Base-by-base conservation (phyloP, 192 early-diverging fungal species). In the Backusella circina region DNA sequence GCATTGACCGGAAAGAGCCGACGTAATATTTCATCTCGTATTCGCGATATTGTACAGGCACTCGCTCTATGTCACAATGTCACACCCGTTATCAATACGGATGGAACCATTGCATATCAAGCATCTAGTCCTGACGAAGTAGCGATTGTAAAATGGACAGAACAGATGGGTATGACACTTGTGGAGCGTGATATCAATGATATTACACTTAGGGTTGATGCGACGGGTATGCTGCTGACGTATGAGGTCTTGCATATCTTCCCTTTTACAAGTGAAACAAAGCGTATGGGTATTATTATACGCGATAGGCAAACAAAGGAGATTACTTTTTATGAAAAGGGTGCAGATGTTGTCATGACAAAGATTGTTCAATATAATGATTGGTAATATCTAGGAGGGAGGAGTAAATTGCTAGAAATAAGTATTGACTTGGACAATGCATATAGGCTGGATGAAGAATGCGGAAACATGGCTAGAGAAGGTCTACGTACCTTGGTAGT, bases 211-310 rank as follows among this genome's bases (percentile, higher is more conserved):
- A 86, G 88, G 33, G 85, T 91, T 30, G 82, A 79, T 21, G 81
- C 85, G 0, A 73, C 85, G 18, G 90, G 84, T 3, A 82, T 87
- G 5, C 69, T 77, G 36, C 78, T 93, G 39, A 85, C 90, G 28
- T 98, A 89, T 82, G 86, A 91, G 30, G 90, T 99, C 2, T 84
- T 99, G 13, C 91, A 97, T n/a, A 88, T 95, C 9, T 99, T 99
- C 73, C 97, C 97, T n/a, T 99, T 99, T 79, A 99, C 96, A n/a
- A 94, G 93, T 83, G 96, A 99, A 81, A 92, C 92, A 10, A 99
- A 99, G 83, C 90, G 97, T 51, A 99, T 99, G 97, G 97, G 97
- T 65, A 95, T 99, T 44, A 87, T 99, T 38, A 87, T 97, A 32
- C 82, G 86, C 15, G 93, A 96, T 57, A 73, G 82, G 51, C 67